Evolutionary conservation across 2,329 filamentous ascomycete species (phyloP), one percentile per base, ranked within the genome.

Genomic region (Aspergillus sp.): DNA sequence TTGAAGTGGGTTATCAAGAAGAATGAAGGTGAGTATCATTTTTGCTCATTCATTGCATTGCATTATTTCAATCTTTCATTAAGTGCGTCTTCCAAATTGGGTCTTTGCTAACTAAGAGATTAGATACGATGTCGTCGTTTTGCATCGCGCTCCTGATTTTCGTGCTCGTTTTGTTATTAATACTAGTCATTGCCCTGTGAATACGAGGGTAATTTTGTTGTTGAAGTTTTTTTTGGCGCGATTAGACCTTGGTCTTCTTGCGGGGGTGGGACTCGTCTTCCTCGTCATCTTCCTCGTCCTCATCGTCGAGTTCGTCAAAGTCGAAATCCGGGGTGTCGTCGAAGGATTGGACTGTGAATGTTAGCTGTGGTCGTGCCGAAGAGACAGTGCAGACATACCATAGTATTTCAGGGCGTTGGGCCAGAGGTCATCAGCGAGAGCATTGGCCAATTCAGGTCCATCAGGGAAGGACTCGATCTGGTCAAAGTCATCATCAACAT

Each of bases 71-170:
- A 22, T 40, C 19, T 33, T 55, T 37, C 34, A 37, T 37, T 37
- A 39, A 37, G 37, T 42, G 45, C 8, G 13, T 19, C 17, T 34
- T 50, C 17, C 24, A 30, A 27, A 17, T 27, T 33, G 44, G 33
- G 33, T 13, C 53, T 27, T 30, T 60, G 63, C 62, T 63, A 65
- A 68, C 63, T 67, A 58, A 63, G n/a, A 60, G 64, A 61, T 68
- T 68, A 87, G 85, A 88, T 76, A 82, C 80, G 54, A 82, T 82
- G 79, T 96, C 91, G 66, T 91, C 91, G 73, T 97, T 91, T 78
- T 98, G 93, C 75, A 96, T 99, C 66, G 90, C 82, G 4, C 79
- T 96, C 19, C 82, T 98, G 66, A 96, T 98, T 60, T 86, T 95
- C 61, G 90, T 96, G 39, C 80, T 98, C 64, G 91, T 98, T 58